A percentile compares a stretch with the other conserved stretches of the same genome.
Evolutionary conservation across 371 early-diverging fungal species (phyloP).

Genomic region (Chytridium lagenaria): DNA sequence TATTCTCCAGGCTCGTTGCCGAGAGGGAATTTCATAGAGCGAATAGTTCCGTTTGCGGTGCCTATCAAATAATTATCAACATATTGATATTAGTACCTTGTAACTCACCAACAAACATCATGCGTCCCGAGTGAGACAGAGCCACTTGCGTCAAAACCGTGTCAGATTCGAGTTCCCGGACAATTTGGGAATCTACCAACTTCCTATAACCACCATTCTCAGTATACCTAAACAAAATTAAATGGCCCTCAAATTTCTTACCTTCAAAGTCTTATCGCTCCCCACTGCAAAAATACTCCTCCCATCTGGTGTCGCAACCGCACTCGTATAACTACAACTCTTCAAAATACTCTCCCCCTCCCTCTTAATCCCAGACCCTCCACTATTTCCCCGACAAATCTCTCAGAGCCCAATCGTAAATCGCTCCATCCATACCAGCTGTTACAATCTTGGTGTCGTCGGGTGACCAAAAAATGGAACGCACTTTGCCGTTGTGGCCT

Average conservation of each 20-base stretch:
- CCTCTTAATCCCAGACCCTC: slow-evolving; percentile 50
- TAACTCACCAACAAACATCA: slow-evolving; percentile 60
- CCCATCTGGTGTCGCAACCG: slow-evolving; percentile 54
- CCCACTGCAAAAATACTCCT: slow-evolving; percentile 60
- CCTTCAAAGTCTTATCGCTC: slow-evolving; percentile 61
- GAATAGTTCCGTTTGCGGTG: slow-evolving; percentile 51
- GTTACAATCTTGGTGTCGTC: slow-evolving; percentile 61
- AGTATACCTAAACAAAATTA: slow-evolving; percentile 5
- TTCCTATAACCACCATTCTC: slow-evolving; percentile 40
- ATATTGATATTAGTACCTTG: neutral
- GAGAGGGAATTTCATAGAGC: slow-evolving; percentile 57
- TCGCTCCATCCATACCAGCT: slow-evolving; percentile 61
- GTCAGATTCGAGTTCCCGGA: slow-evolving; percentile 56
- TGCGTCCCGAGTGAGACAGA: slow-evolving; percentile 58
- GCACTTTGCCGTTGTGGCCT: slow-evolving; percentile 65
- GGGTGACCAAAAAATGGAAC: slow-evolving; percentile 55
- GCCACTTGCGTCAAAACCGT: slow-evolving; percentile 54
- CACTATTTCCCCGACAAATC: slow-evolving; percentile 40
- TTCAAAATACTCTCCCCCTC: slow-evolving; percentile 62
- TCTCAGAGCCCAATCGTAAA: slow-evolving; percentile 58
- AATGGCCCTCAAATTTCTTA: slow-evolving; percentile 19
- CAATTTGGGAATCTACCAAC: slow-evolving; percentile 59
- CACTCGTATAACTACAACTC: slow-evolving; percentile 59
- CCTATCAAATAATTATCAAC: slow-evolving; percentile 26
- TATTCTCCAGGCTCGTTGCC: slow-evolving; percentile 47